Evolutionary conservation across 2,329 filamentous ascomycete genomes (phyloP), one percentile per base, ranked within the genome.

Genomic region (Leptographium flavum): DNA sequence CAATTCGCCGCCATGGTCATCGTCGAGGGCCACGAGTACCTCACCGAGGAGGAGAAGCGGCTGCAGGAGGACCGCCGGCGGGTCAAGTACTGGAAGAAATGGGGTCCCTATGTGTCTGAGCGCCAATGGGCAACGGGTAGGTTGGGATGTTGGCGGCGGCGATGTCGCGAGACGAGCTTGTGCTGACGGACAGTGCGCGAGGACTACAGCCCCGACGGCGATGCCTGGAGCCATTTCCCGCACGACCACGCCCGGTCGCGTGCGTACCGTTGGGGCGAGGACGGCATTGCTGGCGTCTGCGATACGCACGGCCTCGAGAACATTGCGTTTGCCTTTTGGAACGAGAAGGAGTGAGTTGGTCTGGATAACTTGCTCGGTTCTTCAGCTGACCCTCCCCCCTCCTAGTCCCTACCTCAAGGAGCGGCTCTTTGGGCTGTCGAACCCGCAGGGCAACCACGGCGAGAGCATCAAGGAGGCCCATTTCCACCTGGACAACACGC

Each of bases 401-500:
- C 39, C 19, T 54, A 94, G 87, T 62, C 83, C 87, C 46, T 94
- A 90, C 60, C 71, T 96, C 56, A 96, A 96, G 64, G 92, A 96
- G 63, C 81, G 92, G 51, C 75, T 96, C 5, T 96, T 95, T 59
- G 90, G 90, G 45, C 71, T 96, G 45, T 94, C 90, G 42, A 96
- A 96, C 60, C 88, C 90, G 3, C 87, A 96, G 65, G 90, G 90
- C 53, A 95, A 95, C 58, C 92, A 96, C 66, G 92, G 92, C 52
- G 92, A 96, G 67, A 93, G 87, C 60, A 74, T 96, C 69, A 96
- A 95, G 64, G 90, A 96, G 66, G 86, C 84, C 45, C 87, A 96
- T 65, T 96, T 95, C 58, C 90, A 96, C 63, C 66, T 95, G 47
- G 90, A 96, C 64, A 96, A 96, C 61, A 94, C 86, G 25, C 90